A percentile compares a stretch with the other conserved stretches of the same genome.
phyloP scores from a whole-genome alignment of 2,329 filamentous ascomycete genomes.

The Trichoderma koningii region DNA sequence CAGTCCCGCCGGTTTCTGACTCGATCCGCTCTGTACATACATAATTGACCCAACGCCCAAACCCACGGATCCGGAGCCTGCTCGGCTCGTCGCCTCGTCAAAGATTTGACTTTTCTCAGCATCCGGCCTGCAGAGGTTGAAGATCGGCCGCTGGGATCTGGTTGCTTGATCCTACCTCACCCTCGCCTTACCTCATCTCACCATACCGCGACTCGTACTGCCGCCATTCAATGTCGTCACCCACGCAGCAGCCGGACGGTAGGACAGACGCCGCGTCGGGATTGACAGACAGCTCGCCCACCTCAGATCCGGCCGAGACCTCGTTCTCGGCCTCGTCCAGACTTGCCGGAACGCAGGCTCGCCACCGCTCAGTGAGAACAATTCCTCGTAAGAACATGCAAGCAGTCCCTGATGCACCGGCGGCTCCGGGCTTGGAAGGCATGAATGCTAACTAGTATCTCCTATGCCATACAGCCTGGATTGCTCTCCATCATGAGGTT shows the following conservation, averaged over 20 bases:
- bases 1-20: not conserved
- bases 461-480: constrained; percentile 47
- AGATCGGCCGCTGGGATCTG: too few species aligned
- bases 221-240: constrained; percentile 25
- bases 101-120: not conserved
- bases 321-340: constrained; percentile 11
- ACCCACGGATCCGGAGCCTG: not conserved
- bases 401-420: not conserved
- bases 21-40: too few species aligned
- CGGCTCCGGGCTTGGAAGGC: not conserved
- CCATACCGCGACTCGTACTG: too few species aligned
- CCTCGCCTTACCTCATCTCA: too few species aligned
- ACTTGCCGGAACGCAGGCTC: constrained; percentile 28
- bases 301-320: constrained; percentile 26
- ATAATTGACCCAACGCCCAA: not conserved
- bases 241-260: not conserved
- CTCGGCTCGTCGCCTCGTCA: not conserved
- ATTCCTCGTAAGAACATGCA: constrained; percentile 35
- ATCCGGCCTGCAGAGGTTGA: not conserved
- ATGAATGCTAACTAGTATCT: constrained; percentile 9
- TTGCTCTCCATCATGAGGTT: constrained; percentile 50
- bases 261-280: constrained; percentile 26
- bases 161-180: too few species aligned
- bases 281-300: constrained; percentile 25
- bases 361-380: constrained; percentile 36